Evolutionary conservation across 768 basidiomycete genomes (phyloP), one percentile per base, ranked within the genome.

Genomic region (Termitomyces sp.): DNA sequence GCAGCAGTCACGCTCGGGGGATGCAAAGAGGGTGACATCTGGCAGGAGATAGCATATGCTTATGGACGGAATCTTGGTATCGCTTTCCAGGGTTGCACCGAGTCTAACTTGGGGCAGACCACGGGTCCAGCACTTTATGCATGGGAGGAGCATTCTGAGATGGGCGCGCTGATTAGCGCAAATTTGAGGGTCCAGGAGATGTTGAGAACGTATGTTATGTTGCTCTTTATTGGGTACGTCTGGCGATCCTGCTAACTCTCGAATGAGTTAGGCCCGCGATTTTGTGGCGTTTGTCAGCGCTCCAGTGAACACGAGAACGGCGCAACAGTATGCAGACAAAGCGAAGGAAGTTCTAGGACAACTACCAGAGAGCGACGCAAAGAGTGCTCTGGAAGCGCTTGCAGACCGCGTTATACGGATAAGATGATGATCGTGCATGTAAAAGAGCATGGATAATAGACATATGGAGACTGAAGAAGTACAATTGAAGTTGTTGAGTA

Each of bases 1-100:
- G 91, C 91, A 14, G 86, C 92, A 0, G 94, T 94, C 11, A 87
- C 96, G 2, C 80, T 98, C 0, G 96, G 96, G 2, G 96, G 96
- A 29, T 89, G 83, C 60, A 79, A 74, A 60, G 87, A 92, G 68
- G 92, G 90, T 8, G 96, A 97, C 69, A 73, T 89, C 9, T 91
- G 92, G 81, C 95, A 94, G 73, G 96, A 98, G 71, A 84, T 89
- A 34, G 96, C 96, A n/a, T 98, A 98, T 75, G 93, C 92, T 4
- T 98, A 95, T 74, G 96, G 96, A 2, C 78, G 94, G 62, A 96
- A 97, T 74, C 72, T 97, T 32, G 96, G 96, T 0, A 92, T 97
- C 60, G 95, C 96, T 4, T 97, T 98, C 77, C 96, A 97, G 84
- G 25, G 31, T 8, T 56, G 56, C n/a, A 37, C 56, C 54, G 12